These are phyloP conservation scores for Fonsecaea pedrosoi DNA, from an alignment of 2,329 filamentous ascomycete genomes.

Conservation along the genomic window DNA sequence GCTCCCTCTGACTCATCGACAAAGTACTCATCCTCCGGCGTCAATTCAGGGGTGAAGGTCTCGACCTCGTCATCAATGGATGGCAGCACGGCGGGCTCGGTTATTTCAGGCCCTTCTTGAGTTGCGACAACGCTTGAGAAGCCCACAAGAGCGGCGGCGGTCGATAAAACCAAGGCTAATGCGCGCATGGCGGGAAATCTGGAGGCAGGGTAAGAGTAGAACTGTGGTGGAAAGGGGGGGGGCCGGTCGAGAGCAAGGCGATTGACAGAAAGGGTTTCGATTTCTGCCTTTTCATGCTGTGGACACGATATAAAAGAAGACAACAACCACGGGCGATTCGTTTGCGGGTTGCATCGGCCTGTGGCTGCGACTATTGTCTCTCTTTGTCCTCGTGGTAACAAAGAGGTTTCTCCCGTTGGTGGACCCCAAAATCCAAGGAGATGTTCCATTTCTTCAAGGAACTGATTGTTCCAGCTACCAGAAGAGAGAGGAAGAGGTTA, in stretches of 20 bases:
- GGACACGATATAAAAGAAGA: background rate
- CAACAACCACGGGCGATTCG: background rate
- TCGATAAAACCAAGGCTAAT: background rate
- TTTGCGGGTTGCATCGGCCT: background rate
- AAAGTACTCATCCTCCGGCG: conserved; percentile 14
- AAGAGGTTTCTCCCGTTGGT: background rate
- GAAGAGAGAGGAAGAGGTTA: background rate
- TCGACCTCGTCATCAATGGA: background rate
- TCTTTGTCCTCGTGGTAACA: background rate
- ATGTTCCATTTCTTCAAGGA: background rate
- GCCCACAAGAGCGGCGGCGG: background rate
- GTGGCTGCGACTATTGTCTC: background rate
- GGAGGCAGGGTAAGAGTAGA: background rate
- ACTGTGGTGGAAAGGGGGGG: background rate
- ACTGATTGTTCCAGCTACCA: background rate
- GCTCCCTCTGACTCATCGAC: conserved; percentile 5
- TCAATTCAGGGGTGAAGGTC: conserved; percentile 7
- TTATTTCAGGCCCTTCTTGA: conserved; percentile 8
- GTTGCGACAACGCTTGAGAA: background rate
- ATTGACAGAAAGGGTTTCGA: background rate
- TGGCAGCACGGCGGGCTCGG: background rate
- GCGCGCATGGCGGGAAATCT: conserved; percentile 2
- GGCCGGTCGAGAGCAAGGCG: background rate
- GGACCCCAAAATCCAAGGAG: background rate
- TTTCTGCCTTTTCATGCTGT: background rate